These are phyloP conservation scores for Dictyostelium firmibasis DNA, from an alignment of 78 protist species.

Conservation along the genomic window DNA sequence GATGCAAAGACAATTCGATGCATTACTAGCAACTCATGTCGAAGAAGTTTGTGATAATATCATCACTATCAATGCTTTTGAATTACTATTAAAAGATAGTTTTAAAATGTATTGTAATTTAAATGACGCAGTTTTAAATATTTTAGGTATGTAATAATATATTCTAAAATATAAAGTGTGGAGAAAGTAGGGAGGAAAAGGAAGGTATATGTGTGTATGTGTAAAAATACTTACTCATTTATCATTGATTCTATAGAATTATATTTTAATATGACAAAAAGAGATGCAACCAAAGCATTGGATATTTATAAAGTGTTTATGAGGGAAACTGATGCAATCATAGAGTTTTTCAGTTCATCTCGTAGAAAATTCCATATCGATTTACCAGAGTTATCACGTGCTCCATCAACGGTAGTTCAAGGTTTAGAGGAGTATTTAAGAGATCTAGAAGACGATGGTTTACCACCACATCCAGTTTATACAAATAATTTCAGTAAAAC, in stretches of 20 bases:
- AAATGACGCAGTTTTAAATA: constrained; percentile 81
- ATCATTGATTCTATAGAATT: constrained; percentile 43
- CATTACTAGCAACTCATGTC: constrained; percentile 60
- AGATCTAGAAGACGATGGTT: constrained; percentile 55
- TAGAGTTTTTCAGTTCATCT: constrained; percentile 71
- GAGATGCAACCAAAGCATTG: constrained; percentile 80
- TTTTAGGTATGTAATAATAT: constrained; percentile 72
- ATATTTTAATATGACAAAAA: constrained; percentile 80
- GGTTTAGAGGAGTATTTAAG: constrained; percentile 74
- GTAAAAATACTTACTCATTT: too few relatives aligned
- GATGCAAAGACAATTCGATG: constrained; percentile 81
- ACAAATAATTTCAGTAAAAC: not conserved
- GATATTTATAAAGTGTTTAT: constrained; percentile 74
- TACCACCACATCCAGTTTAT: not conserved
- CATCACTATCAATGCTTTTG: constrained; percentile 79
- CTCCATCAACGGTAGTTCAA: constrained; percentile 75
- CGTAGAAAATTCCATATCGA: constrained; percentile 74
- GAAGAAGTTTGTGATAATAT: constrained; percentile 81
- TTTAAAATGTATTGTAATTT: constrained; percentile 76
- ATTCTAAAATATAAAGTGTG: too few relatives aligned
- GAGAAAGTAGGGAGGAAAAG: too few relatives aligned
- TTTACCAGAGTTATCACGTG: constrained; percentile 70
- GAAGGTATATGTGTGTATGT: too few relatives aligned
- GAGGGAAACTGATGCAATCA: constrained; percentile 79
- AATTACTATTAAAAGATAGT: constrained; percentile 75